Conservation (phyloP, 2,329 filamentous ascomycete species). For the Scorias spongiosa region DNA sequence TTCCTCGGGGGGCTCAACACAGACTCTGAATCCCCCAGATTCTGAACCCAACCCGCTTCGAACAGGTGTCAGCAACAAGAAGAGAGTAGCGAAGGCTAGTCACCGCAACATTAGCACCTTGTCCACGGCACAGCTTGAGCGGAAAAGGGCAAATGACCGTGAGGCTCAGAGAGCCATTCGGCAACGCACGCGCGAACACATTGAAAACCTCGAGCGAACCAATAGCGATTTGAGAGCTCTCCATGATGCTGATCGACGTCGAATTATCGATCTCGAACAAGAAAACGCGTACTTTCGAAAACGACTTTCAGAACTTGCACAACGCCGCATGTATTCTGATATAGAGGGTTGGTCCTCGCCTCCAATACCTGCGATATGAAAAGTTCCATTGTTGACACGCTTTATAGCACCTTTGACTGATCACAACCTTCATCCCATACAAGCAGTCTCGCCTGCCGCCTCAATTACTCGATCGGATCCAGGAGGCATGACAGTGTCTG, state of each 20-base stretch:
- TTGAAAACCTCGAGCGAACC: conserved; percentile 40
- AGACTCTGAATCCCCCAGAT: conserved; percentile 15
- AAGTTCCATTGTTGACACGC: neutral
- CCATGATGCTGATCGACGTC: conserved; percentile 32
- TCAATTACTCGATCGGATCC: neutral
- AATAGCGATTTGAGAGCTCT: conserved; percentile 37
- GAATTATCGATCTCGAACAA: conserved; percentile 39
- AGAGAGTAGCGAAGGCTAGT: conserved; percentile 37
- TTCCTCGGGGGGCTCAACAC: conserved; percentile 8
- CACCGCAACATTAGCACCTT: conserved; percentile 42
- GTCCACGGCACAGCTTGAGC: conserved; percentile 41
- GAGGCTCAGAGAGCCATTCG: conserved; percentile 46
- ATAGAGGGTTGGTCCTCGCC: neutral
- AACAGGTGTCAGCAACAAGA: conserved; percentile 23
- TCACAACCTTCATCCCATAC: neutral
- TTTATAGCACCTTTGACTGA: neutral
- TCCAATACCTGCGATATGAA: neutral
- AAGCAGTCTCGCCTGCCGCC: neutral
- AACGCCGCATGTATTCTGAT: conserved; percentile 4
- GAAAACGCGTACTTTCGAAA: conserved; percentile 38
- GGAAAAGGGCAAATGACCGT: conserved; percentile 45
- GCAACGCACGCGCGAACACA: conserved; percentile 43
- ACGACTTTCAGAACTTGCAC: conserved; percentile 31
- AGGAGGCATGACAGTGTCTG: neutral
- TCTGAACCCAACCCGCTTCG: conserved; percentile 15